Evolutionary conservation across 2,329 filamentous ascomycete genomes (phyloP).

Genomic region (Colletotrichum sp.): DNA sequence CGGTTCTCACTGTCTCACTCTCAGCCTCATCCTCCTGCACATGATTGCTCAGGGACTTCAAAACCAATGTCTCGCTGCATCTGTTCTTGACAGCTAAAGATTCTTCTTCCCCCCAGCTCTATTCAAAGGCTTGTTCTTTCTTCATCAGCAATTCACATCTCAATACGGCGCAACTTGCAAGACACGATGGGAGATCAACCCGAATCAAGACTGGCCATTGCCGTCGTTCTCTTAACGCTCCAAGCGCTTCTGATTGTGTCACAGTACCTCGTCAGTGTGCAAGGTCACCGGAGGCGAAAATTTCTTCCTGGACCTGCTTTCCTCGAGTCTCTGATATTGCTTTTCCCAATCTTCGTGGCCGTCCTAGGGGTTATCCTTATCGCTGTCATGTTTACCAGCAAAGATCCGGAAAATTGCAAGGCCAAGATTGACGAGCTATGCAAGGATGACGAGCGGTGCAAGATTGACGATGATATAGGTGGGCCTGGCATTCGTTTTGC

Average conservation of each 20-base stretch:
- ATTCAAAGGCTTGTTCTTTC: background rate
- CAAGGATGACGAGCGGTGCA: too few species aligned
- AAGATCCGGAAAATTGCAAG: background rate
- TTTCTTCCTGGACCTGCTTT: background rate
- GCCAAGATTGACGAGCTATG: background rate
- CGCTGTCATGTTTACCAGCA: background rate
- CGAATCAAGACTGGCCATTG: background rate
- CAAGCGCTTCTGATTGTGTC: background rate
- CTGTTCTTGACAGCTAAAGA: background rate
- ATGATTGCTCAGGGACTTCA: background rate
- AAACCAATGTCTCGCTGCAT: background rate
- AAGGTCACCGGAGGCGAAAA: background rate
- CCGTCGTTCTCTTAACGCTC: background rate
- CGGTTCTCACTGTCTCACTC: background rate
- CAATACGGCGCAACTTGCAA: too few species aligned
- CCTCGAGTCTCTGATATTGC: background rate
- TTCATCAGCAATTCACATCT: background rate
- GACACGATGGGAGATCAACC: background rate
- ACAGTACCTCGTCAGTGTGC: background rate
- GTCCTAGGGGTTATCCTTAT: background rate
- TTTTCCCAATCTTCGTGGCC: background rate
- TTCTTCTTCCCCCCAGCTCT: background rate
- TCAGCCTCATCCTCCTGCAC: background rate
- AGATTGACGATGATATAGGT: background rate
- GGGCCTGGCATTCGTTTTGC: background rate